These are phyloP conservation scores for Penicillium sp. DNA, from an alignment of 2,329 filamentous ascomycete genomes.

Conservation along the genomic window DNA sequence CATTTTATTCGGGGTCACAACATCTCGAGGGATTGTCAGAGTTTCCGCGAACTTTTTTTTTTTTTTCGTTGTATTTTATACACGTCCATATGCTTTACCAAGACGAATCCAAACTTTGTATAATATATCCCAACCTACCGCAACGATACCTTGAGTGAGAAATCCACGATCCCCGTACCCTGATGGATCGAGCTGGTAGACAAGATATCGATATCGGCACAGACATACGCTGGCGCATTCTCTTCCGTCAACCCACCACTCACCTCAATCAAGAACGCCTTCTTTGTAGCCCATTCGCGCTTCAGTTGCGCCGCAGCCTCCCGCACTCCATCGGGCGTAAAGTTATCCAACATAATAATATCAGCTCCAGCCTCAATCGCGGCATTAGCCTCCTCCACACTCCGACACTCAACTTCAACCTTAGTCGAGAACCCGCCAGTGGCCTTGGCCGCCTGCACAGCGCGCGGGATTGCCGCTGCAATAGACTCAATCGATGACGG, in stretches of 20 bases:
- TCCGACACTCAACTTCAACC: constrained; percentile 93
- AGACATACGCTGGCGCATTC: constrained; percentile 75
- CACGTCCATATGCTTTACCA: constrained; percentile 12
- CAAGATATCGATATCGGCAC: constrained; percentile 84
- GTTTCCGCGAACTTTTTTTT: background rate
- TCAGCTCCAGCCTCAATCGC: constrained; percentile 89
- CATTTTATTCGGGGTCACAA: constrained; percentile 1
- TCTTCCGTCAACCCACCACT: constrained; percentile 83
- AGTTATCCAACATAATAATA: constrained; percentile 97
- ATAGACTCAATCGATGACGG: constrained; percentile 26
- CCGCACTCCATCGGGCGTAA: constrained; percentile 74
- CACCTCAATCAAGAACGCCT: constrained; percentile 79
- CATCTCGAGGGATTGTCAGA: background rate
- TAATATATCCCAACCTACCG: constrained; percentile 23
- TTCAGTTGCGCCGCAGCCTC: constrained; percentile 72
- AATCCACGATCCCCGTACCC: constrained; percentile 89
- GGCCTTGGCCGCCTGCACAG: constrained; percentile 77
- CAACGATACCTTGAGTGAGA: constrained; percentile 79
- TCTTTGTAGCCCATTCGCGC: constrained; percentile 71
- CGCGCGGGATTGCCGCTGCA: constrained; percentile 71
- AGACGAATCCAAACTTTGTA: background rate
- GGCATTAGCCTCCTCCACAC: constrained; percentile 82
- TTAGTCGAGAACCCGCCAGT: constrained; percentile 89
- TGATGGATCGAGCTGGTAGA: constrained; percentile 97
- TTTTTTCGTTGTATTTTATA: constrained; percentile 18